phyloP scores from a whole-genome alignment of 108 stramenopile species.

The Ochromonas danica region DNA sequence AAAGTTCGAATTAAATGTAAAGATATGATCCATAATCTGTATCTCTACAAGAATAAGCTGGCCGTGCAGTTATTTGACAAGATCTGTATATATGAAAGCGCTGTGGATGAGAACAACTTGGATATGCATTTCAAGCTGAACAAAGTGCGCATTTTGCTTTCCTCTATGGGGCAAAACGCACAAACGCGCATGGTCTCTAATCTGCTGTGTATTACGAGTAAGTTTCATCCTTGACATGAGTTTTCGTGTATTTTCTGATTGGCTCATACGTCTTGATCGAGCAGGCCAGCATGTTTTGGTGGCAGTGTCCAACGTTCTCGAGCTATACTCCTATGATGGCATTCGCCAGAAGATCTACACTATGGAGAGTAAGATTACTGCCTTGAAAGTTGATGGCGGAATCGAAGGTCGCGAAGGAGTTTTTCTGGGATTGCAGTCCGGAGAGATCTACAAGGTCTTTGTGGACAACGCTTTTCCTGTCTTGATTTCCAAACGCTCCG shows the following conservation, averaged over 20 bases:
- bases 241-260: too few species aligned
- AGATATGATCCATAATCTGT: constrained; percentile 60
- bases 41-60: constrained; percentile 56
- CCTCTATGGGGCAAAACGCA: neutral
- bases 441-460: constrained; percentile 53
- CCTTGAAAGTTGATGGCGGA: constrained; percentile 58
- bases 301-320: constrained; percentile 47
- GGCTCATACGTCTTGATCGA: too few species aligned
- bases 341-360: constrained; percentile 58
- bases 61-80: constrained; percentile 63
- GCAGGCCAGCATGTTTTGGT: too few species aligned
- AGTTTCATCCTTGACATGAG: too few species aligned
- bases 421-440: constrained; percentile 59
- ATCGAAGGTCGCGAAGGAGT: constrained; percentile 56
- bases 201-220: too few species aligned
- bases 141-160: neutral
- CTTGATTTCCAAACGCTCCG: constrained; percentile 42
- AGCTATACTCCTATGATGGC: constrained; percentile 51
- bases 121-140: constrained; percentile 31
- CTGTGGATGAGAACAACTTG: neutral
- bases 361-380: constrained; percentile 49
- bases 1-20: constrained; percentile 63
- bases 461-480: constrained; percentile 65
- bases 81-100: constrained; percentile 46
- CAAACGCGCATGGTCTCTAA: neutral